A percentile compares a stretch with the other conserved stretches of the same genome.
Evolutionary conservation across 164 flowering plant species (phyloP).

Genomic region (Brasenia schreberi): DNA sequence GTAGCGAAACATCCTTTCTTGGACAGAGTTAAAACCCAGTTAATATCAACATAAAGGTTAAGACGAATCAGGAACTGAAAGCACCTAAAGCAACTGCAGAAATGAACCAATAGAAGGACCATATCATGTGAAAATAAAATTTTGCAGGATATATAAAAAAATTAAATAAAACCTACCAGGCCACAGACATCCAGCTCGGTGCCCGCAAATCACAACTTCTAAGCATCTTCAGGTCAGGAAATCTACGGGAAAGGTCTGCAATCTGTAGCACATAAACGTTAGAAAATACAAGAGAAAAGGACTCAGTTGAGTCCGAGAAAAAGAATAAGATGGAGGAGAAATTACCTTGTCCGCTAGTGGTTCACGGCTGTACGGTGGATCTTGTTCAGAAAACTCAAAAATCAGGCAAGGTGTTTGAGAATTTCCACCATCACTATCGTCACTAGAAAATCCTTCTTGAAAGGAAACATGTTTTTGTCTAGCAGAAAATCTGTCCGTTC

Average conservation of each 20-base stretch:
- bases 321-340: constrained; percentile 2
- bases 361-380: constrained; percentile 40
- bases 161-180: constrained; percentile 38
- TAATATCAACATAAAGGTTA: too few species aligned
- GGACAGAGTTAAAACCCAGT: too few species aligned
- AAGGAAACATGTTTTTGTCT: constrained; percentile 17
- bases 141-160: background rate
- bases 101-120: too few species aligned
- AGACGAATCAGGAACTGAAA: too few species aligned
- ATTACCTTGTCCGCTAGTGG: constrained; percentile 68
- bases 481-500: constrained; percentile 39
- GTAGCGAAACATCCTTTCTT: too few species aligned
- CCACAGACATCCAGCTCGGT: constrained; percentile 83
- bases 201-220: constrained; percentile 75
- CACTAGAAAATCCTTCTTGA: constrained; percentile 59
- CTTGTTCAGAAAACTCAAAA: constrained; percentile 41
- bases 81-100: too few species aligned
- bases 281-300: too few species aligned
- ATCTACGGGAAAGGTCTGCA: constrained; percentile 32
- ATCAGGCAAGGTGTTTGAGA: constrained; percentile 21
- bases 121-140: background rate
- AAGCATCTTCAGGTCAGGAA: constrained; percentile 50
- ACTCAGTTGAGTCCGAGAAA: too few species aligned
- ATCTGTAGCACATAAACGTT: too few species aligned
- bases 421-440: constrained; percentile 27